Evolutionary conservation across 441 rosid species (phyloP).

Genomic region (Brassica hybrid): DNA sequence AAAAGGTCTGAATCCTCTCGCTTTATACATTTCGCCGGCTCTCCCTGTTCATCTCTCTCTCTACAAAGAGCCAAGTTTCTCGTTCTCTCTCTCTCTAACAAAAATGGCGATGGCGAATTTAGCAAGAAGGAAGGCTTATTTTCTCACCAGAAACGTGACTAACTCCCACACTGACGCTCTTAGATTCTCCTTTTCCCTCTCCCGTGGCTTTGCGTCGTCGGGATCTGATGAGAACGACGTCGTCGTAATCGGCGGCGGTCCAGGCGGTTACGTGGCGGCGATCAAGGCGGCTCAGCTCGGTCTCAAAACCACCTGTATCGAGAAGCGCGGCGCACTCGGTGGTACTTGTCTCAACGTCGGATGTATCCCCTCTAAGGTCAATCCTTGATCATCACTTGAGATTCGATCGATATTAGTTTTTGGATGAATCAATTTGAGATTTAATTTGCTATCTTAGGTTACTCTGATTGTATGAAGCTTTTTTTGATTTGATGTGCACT

Average conservation of each 20-base stretch:
- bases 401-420: background rate
- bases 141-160: conserved; percentile 58
- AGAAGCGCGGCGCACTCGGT: conserved; percentile 94
- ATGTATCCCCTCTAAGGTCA: conserved; percentile 97
- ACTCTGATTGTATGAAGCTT: no score
- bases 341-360: conserved; percentile 99
- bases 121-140: conserved; percentile 72
- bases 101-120: conserved; percentile 85
- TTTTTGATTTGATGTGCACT: no score
- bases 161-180: conserved; percentile 37
- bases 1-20: conserved; percentile 5
- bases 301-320: conserved; percentile 93
- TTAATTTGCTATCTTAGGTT: background rate
- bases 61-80: conserved; percentile 26
- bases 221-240: conserved; percentile 98
- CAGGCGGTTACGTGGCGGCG: conserved; percentile 99
- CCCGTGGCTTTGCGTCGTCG: conserved; percentile 78
- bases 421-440: conserved; percentile 7
- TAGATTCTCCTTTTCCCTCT: conserved; percentile 62
- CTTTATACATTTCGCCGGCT: conserved; percentile 26
- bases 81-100: background rate
- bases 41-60: conserved; percentile 31
- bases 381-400: conserved; percentile 10
- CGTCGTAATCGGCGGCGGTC: conserved; percentile 95
- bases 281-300: conserved; percentile 98